Percentiles rank a stretch among this genome's conserved stretches.
Conservation (phyloP, 1,139 yeast species). For the Nakaseomyces glabratus region DNA sequence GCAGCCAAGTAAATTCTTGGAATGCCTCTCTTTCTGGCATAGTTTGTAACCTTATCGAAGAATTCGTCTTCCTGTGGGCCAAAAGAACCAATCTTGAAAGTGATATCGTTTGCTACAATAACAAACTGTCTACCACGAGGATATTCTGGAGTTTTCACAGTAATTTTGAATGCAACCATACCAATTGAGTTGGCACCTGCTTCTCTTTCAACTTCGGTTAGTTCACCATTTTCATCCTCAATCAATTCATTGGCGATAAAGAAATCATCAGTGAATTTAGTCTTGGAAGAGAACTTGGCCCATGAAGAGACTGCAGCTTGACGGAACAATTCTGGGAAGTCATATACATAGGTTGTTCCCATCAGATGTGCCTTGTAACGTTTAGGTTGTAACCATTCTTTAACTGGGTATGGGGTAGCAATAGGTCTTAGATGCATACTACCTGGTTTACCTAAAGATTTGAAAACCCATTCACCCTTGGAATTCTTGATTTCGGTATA, state of each 20-base stretch:
- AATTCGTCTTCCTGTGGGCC: constrained; percentile 95
- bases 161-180: constrained; percentile 93
- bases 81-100: constrained; percentile 95
- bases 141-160: constrained; percentile 91
- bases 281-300: constrained; percentile 51
- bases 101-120: constrained; percentile 91
- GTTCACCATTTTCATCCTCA: constrained; percentile 64
- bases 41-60: constrained; percentile 86
- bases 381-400: constrained; percentile 96
- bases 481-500: constrained; percentile 89
- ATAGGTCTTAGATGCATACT: constrained; percentile 95
- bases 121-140: constrained; percentile 93
- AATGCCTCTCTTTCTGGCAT: constrained; percentile 81
- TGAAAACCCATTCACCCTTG: constrained; percentile 94
- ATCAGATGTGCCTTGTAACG: constrained; percentile 96
- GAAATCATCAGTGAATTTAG: constrained; percentile 66
- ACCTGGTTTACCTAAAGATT: constrained; percentile 88
- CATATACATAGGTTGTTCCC: constrained; percentile 97
- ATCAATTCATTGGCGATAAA: constrained; percentile 77
- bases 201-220: constrained; percentile 86
- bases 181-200: constrained; percentile 94
- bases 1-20: constrained; percentile 95
- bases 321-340: constrained; percentile 96
- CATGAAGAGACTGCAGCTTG: constrained; percentile 83
- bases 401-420: constrained; percentile 92